Conservation (phyloP, 768 basidiomycete genomes). For the Pulveroboletus ravenelii region DNA sequence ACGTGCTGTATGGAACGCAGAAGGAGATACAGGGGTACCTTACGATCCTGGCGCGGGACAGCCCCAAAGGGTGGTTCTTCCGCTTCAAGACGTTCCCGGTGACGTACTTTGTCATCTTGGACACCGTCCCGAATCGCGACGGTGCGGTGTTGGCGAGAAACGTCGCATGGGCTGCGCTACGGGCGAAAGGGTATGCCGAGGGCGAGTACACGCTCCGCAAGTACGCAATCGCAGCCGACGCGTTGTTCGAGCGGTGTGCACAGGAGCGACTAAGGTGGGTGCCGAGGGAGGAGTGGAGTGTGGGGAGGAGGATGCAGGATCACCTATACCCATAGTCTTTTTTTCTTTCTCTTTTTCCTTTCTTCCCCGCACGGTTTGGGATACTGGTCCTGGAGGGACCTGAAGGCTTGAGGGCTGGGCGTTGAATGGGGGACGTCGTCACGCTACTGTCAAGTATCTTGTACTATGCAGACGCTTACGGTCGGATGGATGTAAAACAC, state of each 20-base stretch:
- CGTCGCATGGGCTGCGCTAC: constrained; percentile 21
- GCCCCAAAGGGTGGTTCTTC: constrained; percentile 21
- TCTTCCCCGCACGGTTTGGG: too few relatives aligned
- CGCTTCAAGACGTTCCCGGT: constrained; percentile 29
- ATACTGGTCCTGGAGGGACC: too few relatives aligned
- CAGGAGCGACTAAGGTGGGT: constrained; percentile 19
- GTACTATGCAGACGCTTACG: too few relatives aligned
- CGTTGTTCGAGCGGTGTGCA: constrained; percentile 11
- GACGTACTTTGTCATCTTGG: constrained; percentile 29
- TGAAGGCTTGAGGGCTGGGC: too few relatives aligned
- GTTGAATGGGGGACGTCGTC: too few relatives aligned
- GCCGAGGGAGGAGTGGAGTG: constrained; percentile 1
- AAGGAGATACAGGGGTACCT: constrained; percentile 9
- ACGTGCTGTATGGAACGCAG: constrained; percentile 20
- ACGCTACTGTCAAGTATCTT: too few relatives aligned
- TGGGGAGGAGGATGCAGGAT: too few relatives aligned
- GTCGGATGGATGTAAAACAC: too few relatives aligned
- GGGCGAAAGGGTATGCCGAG: constrained; percentile 23
- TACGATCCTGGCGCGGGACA: background rate
- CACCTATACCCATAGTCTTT: too few relatives aligned
- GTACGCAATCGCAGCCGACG: constrained; percentile 17
- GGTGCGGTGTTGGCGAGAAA: background rate
- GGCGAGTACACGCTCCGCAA: constrained; percentile 17
- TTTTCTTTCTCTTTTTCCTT: too few relatives aligned
- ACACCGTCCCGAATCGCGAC: constrained; percentile 5